phyloP scores from a whole-genome alignment of 768 basidiomycete species.

The Cytidiella melzeri region DNA sequence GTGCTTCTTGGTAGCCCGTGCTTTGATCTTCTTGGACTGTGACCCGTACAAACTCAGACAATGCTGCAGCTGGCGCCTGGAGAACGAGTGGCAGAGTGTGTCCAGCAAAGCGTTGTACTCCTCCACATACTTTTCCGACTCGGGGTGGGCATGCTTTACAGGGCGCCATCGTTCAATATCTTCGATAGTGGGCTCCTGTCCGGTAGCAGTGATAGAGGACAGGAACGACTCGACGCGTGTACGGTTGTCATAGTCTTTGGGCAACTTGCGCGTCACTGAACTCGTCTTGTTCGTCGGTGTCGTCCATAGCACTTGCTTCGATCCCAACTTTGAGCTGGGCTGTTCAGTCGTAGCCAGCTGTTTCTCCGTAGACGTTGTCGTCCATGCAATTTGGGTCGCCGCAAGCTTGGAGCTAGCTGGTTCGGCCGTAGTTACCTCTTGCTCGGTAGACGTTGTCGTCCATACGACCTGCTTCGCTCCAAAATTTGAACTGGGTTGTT shows the following conservation, averaged over 20 bases:
- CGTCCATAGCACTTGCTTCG: not conserved
- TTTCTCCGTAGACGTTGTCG: too few species aligned
- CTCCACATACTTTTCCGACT: constrained; percentile 40
- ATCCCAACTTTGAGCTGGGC: too few species aligned
- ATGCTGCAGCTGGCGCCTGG: constrained; percentile 48
- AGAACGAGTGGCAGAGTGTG: constrained; percentile 57
- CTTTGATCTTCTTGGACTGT: constrained; percentile 7
- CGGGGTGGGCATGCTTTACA: constrained; percentile 30
- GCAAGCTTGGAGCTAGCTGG: too few species aligned
- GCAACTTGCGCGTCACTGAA: not conserved
- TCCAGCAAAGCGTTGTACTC: constrained; percentile 50
- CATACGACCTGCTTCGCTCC: too few species aligned
- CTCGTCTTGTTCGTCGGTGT: not conserved
- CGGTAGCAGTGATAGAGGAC: constrained; percentile 40
- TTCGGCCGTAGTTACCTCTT: too few species aligned
- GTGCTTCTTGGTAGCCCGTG: constrained; percentile 20
- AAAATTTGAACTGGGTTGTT: too few species aligned
- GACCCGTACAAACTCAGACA: constrained; percentile 48
- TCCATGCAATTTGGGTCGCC: too few species aligned
- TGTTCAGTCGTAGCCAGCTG: too few species aligned
- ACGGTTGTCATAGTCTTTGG: constrained; percentile 4
- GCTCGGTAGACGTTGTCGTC: too few species aligned
- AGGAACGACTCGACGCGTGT: constrained; percentile 46
- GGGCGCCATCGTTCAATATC: constrained; percentile 61
- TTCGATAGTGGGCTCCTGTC: constrained; percentile 43